A percentile compares a stretch with the other conserved stretches of the same genome.
Conservation (phyloP, 208 protist species). For the Porcisia deanei region DNA sequence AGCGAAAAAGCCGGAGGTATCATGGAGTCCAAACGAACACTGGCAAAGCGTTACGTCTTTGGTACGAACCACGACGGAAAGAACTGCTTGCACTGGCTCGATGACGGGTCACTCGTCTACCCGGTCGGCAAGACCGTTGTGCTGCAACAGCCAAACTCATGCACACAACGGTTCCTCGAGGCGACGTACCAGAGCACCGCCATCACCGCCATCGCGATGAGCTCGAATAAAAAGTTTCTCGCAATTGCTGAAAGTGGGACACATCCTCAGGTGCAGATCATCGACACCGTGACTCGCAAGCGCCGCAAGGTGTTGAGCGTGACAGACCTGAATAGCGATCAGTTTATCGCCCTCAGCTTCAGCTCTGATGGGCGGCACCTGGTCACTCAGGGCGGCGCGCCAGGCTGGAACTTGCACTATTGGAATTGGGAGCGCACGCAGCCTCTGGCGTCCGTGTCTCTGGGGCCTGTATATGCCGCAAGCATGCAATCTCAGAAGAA, state of each 20-base stretch:
- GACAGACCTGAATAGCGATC: slow-evolving; percentile 72
- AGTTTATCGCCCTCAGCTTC: slow-evolving; percentile 83
- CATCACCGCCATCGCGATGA: slow-evolving; percentile 91
- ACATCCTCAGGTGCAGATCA: slow-evolving; percentile 79
- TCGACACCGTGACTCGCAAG: slow-evolving; percentile 87
- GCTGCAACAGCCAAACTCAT: slow-evolving; percentile 78
- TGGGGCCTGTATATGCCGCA: slow-evolving; percentile 23
- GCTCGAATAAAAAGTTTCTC: slow-evolving; percentile 94
- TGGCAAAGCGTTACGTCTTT: slow-evolving; percentile 87
- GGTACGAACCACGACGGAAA: slow-evolving; percentile 69
- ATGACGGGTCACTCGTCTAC: slow-evolving; percentile 89
- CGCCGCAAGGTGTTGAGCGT: slow-evolving; percentile 85
- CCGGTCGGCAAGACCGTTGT: slow-evolving; percentile 84
- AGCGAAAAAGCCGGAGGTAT: neutral
- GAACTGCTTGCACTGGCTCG: slow-evolving; percentile 76
- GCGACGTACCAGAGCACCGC: slow-evolving; percentile 64
- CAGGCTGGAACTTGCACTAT: slow-evolving; percentile 84
- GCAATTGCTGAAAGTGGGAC: slow-evolving; percentile 91
- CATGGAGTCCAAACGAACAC: slow-evolving; percentile 40
- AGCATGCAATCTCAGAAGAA: slow-evolving; percentile 2
- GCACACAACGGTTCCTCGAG: slow-evolving; percentile 86
- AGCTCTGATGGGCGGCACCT: slow-evolving; percentile 87
- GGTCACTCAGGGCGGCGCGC: slow-evolving; percentile 83
- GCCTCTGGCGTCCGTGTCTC: slow-evolving; percentile 68
- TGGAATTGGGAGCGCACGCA: slow-evolving; percentile 93